Conservation (phyloP, 805 yeast species). For the Candida ortonii region DNA sequence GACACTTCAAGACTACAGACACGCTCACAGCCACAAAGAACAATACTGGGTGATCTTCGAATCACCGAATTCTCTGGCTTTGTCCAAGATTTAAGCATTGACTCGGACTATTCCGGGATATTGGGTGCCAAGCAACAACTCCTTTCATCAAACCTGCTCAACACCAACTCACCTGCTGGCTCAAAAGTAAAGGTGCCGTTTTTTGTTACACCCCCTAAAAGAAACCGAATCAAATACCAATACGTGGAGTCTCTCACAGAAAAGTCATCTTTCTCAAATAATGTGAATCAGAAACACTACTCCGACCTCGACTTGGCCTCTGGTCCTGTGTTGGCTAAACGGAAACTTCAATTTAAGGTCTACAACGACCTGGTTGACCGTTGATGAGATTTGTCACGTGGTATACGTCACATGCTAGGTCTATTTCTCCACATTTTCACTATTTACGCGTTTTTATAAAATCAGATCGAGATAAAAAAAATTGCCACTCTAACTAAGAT, state of each 20-base stretch:
- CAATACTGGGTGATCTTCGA: slow-evolving; percentile 15
- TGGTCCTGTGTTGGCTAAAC: slow-evolving; percentile 6
- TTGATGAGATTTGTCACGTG: no score
- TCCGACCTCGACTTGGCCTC: slow-evolving; percentile 10
- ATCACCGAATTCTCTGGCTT: slow-evolving; percentile 21
- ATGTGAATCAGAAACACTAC: slow-evolving; percentile 1
- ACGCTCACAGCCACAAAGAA: slow-evolving; percentile 3
- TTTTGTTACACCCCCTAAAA: slow-evolving; percentile 25
- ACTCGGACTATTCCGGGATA: slow-evolving; percentile 10
- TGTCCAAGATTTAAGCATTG: slow-evolving; percentile 8
- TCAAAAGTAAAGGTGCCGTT: slow-evolving; percentile 17
- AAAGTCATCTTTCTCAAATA: not conserved
- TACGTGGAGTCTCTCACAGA: slow-evolving; percentile 16
- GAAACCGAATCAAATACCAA: slow-evolving; percentile 15
- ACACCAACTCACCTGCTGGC: slow-evolving; percentile 1
- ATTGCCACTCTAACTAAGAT: no score
- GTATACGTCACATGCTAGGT: no score
- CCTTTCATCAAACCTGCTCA: slow-evolving; percentile 18
- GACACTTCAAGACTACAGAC: slow-evolving; percentile 3
- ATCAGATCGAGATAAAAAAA: no score
- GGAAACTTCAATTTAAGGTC: slow-evolving; percentile 14
- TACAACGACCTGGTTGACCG: slow-evolving; percentile 14
- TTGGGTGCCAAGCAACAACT: slow-evolving; percentile 20
- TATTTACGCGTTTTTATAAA: no score
- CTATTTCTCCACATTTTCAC: no score